These are phyloP conservation scores for Suhomyces atakaporum DNA, from an alignment of 1,139 yeast species.

Conservation along the genomic window DNA sequence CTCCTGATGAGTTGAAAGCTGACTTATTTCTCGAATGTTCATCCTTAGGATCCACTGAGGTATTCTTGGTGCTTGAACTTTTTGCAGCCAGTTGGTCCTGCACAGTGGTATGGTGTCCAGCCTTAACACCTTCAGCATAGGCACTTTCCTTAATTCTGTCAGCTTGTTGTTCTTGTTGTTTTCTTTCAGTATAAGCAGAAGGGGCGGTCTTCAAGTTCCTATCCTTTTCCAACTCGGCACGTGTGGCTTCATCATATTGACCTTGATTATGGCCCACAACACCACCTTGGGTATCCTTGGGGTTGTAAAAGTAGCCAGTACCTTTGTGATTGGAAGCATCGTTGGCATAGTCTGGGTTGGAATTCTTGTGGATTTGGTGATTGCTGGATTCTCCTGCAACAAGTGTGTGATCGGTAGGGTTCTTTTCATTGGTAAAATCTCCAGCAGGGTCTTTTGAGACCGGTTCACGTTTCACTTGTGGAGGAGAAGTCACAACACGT, in stretches of 20 bases:
- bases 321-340: slow-evolving; percentile 33
- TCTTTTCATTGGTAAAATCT: slow-evolving; percentile 36
- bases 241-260: slow-evolving; percentile 29
- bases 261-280: slow-evolving; percentile 19
- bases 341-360: slow-evolving; percentile 29
- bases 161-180: slow-evolving; percentile 13
- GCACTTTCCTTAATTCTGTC: slow-evolving; percentile 18
- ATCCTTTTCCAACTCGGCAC: slow-evolving; percentile 24
- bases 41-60: slow-evolving; percentile 23
- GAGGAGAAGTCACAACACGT: slow-evolving; percentile 34
- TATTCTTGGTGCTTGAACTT: not conserved
- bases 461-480: slow-evolving; percentile 31
- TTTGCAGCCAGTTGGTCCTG: slow-evolving; percentile 12
- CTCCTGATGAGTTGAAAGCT: slow-evolving; percentile 30
- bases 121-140: slow-evolving; percentile 22
- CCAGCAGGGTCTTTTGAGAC: slow-evolving; percentile 32
- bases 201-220: slow-evolving; percentile 36
- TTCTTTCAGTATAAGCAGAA: slow-evolving; percentile 25
- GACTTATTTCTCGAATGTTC: slow-evolving; percentile 35
- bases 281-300: slow-evolving; percentile 41
- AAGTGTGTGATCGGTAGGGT: slow-evolving; percentile 30
- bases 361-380: slow-evolving; percentile 24
- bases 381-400: too few species aligned
- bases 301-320: slow-evolving; percentile 37
- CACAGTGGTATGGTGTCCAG: slow-evolving; percentile 14